A percentile compares a stretch with the other conserved stretches of the same genome.
Evolutionary conservation across 768 basidiomycete genomes (phyloP).

Genomic region (Auricularia heimuer): DNA sequence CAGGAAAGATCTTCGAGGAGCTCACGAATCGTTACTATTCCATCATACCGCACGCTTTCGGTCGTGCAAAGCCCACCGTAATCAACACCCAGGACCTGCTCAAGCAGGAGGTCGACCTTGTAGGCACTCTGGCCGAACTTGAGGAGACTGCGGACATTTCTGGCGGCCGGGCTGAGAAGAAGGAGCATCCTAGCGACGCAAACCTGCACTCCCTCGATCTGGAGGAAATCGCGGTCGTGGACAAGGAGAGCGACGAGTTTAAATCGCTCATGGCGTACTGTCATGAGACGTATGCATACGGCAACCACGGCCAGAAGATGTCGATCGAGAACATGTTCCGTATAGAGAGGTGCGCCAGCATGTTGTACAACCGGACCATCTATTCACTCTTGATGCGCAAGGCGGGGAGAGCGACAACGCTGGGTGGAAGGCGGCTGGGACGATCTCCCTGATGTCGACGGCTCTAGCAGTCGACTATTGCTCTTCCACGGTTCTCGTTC

Average conservation of each 20-base stretch:
- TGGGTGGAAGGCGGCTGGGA: slow-evolving; percentile 40
- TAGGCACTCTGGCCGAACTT: slow-evolving; percentile 60
- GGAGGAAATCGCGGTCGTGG: slow-evolving; percentile 40
- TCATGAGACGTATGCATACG: slow-evolving; percentile 48
- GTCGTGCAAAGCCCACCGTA: slow-evolving; percentile 35
- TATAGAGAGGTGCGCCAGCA: slow-evolving; percentile 36
- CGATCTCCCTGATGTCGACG: slow-evolving; percentile 34
- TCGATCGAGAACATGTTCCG: slow-evolving; percentile 39
- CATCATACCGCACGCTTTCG: slow-evolving; percentile 54
- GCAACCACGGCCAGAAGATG: slow-evolving; percentile 26
- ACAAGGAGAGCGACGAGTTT: slow-evolving; percentile 35
- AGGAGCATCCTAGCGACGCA: slow-evolving; percentile 38
- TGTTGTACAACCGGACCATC: background rate
- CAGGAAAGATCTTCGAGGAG: background rate
- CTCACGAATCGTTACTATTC: slow-evolving; percentile 17
- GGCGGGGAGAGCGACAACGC: slow-evolving; percentile 27
- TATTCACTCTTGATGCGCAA: slow-evolving; percentile 4
- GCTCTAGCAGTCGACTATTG: slow-evolving; percentile 26
- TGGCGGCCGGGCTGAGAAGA: background rate
- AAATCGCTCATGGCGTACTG: slow-evolving; percentile 35
- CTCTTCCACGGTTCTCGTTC: slow-evolving; percentile 57
- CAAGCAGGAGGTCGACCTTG: slow-evolving; percentile 50
- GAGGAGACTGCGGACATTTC: background rate
- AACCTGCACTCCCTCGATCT: slow-evolving; percentile 45
- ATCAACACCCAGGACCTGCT: slow-evolving; percentile 31